Base-by-base conservation (phyloP, 2,329 filamentous ascomycete genomes). In the Colletotrichum truncatum region DNA sequence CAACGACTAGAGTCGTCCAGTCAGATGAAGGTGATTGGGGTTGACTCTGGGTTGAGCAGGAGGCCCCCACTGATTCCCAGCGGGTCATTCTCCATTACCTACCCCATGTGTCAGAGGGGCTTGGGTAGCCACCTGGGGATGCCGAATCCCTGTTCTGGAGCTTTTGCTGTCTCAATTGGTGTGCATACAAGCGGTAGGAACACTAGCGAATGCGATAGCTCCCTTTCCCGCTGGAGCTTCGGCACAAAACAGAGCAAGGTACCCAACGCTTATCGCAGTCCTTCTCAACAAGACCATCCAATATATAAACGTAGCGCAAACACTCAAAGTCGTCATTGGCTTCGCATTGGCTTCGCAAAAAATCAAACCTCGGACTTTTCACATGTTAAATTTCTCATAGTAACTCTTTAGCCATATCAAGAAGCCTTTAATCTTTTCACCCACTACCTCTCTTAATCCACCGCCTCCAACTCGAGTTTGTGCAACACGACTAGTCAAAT, bases 81-180 rank as follows among this genome's bases (percentile, higher is more conserved):
- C 10, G 4, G n/a, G n/a, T 12, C n/a, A 10, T 38, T n/a, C 34
- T 14, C 34, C 5, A n/a, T 38, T 5, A n/a, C 12, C 34, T 14
- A 48, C 14, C n/a, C 6, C 25, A 16, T 26, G 26, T 26, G 25
- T 28, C 5, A n/a, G 45, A 30, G 45, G 28, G 18, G 39, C 38
- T 41, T n/a, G 21, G 36, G 36, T 39, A 18, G 21, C n/a, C n/a
- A n/a, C n/a, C n/a, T 12, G n/a, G 43, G 28, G 34, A 6, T 23
- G n/a, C 48, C 21, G 18, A 4, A 30, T 30, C 45, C 45, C 34
- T 30, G 54, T 36, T 53, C 41, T 62, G 53, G 60, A 25, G 45
- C 60, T 63, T 43, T 51, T 28, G 18, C 43, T 58, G 59, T 58
- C 18, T 58, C 59, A 28, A 62, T 38, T 16, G 18, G 18, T n/a